A percentile compares a stretch with the other conserved stretches of the same genome.
These are phyloP conservation scores for Leishmania martiniquensis DNA, from an alignment of 208 protist species.

Conservation along the genomic window DNA sequence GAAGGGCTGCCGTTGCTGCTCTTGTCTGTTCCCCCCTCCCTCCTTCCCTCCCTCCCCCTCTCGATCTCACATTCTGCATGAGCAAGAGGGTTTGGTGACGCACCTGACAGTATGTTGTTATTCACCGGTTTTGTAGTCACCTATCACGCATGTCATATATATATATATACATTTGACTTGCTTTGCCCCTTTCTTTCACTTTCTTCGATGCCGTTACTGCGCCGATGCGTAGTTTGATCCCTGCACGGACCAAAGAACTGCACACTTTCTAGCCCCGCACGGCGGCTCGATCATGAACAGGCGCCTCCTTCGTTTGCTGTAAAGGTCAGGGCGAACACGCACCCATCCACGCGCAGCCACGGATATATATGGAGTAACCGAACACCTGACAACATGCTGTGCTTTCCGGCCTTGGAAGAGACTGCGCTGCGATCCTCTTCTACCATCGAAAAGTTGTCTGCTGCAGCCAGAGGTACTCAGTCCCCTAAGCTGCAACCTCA, in stretches of 20 bases:
- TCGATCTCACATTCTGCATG: not conserved
- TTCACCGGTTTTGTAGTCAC: not conserved
- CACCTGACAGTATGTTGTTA: not conserved
- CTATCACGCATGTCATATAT: not conserved
- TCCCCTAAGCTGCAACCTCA: not conserved
- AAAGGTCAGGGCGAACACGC: conserved; percentile 18
- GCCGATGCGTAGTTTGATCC: not conserved
- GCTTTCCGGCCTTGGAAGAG: not conserved
- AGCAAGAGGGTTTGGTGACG: not conserved
- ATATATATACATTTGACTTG: conserved; percentile 15
- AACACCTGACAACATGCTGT: not conserved
- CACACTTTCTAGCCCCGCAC: not conserved
- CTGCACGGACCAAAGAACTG: not conserved
- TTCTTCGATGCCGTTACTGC: conserved; percentile 10
- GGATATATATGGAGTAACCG: not conserved
- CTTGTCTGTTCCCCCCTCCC: conserved; percentile 1
- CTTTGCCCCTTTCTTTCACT: conserved; percentile 15
- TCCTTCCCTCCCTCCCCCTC: too few relatives aligned
- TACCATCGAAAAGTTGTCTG: conserved; percentile 6
- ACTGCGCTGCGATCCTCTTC: not conserved
- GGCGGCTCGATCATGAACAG: not conserved
- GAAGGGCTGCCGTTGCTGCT: not conserved
- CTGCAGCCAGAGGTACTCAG: not conserved
- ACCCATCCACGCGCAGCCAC: conserved; percentile 4
- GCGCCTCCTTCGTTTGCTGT: not conserved